A percentile compares a stretch with the other conserved stretches of the same genome.
phyloP scores from a whole-genome alignment of 78 protist genomes.

The Cavenderia fasciculata region DNA sequence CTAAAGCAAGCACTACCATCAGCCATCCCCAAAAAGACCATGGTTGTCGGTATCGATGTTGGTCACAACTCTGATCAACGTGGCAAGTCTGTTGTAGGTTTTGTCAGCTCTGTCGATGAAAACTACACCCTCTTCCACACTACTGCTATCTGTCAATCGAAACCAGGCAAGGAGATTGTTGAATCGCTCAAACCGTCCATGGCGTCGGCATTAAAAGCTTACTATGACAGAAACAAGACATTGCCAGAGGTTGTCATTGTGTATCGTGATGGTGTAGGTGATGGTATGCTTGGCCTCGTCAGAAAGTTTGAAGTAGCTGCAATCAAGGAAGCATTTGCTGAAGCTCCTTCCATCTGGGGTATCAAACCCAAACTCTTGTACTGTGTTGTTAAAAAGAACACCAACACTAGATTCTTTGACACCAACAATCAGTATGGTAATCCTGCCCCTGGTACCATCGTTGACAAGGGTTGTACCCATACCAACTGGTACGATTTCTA shows the following conservation, averaged over 20 bases:
- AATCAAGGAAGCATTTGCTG: conserved; percentile 11
- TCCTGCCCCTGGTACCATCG: conserved; percentile 70
- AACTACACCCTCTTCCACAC: neutral
- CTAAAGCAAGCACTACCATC: no score
- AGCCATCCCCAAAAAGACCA: conserved; percentile 11
- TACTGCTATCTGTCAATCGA: conserved; percentile 12
- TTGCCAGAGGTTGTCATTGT: conserved; percentile 63
- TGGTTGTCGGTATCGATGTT: conserved; percentile 76
- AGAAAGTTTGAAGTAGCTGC: neutral
- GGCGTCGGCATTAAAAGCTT: neutral
- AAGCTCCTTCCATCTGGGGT: neutral
- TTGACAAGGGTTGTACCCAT: conserved; percentile 7
- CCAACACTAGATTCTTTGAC: conserved; percentile 45
- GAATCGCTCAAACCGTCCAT: conserved; percentile 4
- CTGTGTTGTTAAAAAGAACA: conserved; percentile 74
- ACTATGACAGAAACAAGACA: neutral
- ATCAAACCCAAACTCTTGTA: conserved; percentile 12
- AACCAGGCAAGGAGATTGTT: conserved; percentile 28
- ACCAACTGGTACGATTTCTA: conserved; percentile 56
- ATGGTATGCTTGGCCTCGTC: conserved; percentile 67
- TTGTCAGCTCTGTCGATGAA: conserved; percentile 21
- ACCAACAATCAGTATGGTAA: neutral
- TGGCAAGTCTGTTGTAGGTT: conserved; percentile 55
- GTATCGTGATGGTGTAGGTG: conserved; percentile 87
- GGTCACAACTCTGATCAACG: conserved; percentile 37